phyloP scores from a whole-genome alignment of 2,329 filamentous ascomycete genomes.

The Arthrobotrys entomopaga region DNA sequence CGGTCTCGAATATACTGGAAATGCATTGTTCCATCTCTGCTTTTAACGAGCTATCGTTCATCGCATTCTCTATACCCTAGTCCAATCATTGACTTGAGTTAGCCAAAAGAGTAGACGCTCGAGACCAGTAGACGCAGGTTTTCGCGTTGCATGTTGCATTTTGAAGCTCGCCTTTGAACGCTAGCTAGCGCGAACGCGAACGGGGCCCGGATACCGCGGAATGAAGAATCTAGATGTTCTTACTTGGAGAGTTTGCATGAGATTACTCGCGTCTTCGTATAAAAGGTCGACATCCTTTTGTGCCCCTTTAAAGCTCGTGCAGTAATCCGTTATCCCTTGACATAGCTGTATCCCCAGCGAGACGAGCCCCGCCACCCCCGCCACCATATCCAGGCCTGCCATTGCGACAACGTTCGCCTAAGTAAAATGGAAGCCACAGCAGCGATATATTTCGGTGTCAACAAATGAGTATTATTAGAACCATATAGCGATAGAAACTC shows the following conservation, averaged over 20 bases:
- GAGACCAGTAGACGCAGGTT: too few relatives aligned
- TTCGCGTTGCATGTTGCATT: background rate
- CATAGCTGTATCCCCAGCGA: background rate
- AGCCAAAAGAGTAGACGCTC: too few relatives aligned
- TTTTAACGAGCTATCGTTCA: background rate
- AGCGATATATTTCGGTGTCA: too few relatives aligned
- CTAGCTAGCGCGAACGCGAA: too few relatives aligned
- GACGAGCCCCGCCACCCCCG: slow-evolving; percentile 9
- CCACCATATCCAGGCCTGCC: slow-evolving; percentile 4
- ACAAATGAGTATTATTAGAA: too few relatives aligned
- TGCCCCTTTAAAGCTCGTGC: slow-evolving; percentile 5
- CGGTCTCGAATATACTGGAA: background rate
- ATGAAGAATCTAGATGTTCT: too few relatives aligned
- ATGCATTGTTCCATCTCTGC: slow-evolving; percentile 5
- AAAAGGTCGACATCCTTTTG: slow-evolving; percentile 12
- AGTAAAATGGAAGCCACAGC: background rate
- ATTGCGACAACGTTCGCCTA: background rate
- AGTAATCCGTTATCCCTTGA: slow-evolving; percentile 8
- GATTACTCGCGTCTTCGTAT: slow-evolving; percentile 2
- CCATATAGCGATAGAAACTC: too few relatives aligned
- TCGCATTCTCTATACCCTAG: slow-evolving; percentile 3
- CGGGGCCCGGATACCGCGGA: too few relatives aligned
- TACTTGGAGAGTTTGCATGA: slow-evolving; percentile 12
- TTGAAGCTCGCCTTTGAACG: background rate
- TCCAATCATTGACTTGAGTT: background rate